Percentiles rank a stretch among this genome's conserved stretches.
Evolutionary conservation across 148 eudicot species (phyloP).

Genomic region (Amaranthus palmeri): DNA sequence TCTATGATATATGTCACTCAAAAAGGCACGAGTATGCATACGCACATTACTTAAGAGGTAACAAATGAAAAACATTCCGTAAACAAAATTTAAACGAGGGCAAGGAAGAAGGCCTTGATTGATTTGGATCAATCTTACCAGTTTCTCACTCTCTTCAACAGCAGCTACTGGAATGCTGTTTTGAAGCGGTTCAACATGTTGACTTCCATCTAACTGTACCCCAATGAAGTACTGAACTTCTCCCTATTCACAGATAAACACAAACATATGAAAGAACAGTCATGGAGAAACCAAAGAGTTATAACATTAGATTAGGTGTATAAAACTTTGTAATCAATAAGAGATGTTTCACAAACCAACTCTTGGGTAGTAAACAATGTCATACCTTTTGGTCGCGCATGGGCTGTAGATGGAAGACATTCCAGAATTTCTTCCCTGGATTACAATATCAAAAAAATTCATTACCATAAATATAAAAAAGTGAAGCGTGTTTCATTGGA

Average conservation of each 20-base stretch:
- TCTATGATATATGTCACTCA: background rate
- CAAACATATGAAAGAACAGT: background rate
- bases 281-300: background rate
- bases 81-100: background rate
- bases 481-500: background rate
- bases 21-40: background rate
- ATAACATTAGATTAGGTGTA: background rate
- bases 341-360: background rate
- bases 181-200: slow-evolving; percentile 91
- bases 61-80: background rate
- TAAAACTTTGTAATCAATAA: background rate
- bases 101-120: background rate
- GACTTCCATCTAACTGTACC: slow-evolving; percentile 60
- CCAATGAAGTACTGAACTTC: slow-evolving; percentile 74
- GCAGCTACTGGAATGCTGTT: slow-evolving; percentile 73
- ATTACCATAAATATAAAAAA: background rate
- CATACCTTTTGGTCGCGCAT: slow-evolving; percentile 99
- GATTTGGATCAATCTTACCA: slow-evolving; percentile 34
- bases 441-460: background rate
- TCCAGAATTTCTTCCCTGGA: slow-evolving; percentile 96
- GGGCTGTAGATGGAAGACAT: slow-evolving; percentile 95
- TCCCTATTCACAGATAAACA: slow-evolving; percentile 45
- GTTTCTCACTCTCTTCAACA: slow-evolving; percentile 62
- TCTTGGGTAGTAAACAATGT: background rate
- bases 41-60: background rate